Conservation (phyloP, 805 yeast genomes). For the Naumovozyma castellii region DNA sequence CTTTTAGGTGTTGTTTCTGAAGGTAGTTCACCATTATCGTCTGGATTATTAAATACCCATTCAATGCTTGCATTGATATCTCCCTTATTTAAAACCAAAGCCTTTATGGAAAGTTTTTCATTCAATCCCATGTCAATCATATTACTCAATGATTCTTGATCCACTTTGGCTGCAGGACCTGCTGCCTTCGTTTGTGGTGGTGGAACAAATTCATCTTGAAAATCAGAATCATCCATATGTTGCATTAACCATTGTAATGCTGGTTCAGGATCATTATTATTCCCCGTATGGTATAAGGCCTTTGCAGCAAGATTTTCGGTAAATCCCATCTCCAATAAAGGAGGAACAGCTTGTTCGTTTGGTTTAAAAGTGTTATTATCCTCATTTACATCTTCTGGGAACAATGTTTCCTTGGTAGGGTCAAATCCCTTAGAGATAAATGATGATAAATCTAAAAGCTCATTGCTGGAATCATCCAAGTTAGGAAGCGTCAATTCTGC, state of each 20-base stretch:
- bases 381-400: constrained; percentile 21
- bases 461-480: constrained; percentile 11
- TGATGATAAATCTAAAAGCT: constrained; percentile 36
- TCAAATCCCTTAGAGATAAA: constrained; percentile 34
- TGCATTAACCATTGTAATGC: constrained; percentile 89
- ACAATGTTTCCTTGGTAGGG: constrained; percentile 17
- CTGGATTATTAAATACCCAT: constrained; percentile 80
- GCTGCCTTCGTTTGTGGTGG: constrained; percentile 13
- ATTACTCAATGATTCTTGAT: constrained; percentile 21
- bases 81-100: constrained; percentile 48
- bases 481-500: constrained; percentile 54
- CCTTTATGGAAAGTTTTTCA: constrained; percentile 55
- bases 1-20: constrained; percentile 8
- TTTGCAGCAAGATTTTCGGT: constrained; percentile 52
- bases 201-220: constrained; percentile 52
- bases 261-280: constrained; percentile 42
- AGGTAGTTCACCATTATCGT: constrained; percentile 56
- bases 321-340: constrained; percentile 80
- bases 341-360: constrained; percentile 43
- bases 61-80: constrained; percentile 75
- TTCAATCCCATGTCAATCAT: constrained; percentile 67
- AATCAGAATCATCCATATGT: constrained; percentile 76
- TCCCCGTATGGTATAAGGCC: constrained; percentile 69
- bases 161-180: constrained; percentile 3
- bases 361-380: constrained; percentile 38